Evolutionary conservation across 1,284 basidiomycete genomes (phyloP).

Genomic region (Jaminaea rosea): DNA sequence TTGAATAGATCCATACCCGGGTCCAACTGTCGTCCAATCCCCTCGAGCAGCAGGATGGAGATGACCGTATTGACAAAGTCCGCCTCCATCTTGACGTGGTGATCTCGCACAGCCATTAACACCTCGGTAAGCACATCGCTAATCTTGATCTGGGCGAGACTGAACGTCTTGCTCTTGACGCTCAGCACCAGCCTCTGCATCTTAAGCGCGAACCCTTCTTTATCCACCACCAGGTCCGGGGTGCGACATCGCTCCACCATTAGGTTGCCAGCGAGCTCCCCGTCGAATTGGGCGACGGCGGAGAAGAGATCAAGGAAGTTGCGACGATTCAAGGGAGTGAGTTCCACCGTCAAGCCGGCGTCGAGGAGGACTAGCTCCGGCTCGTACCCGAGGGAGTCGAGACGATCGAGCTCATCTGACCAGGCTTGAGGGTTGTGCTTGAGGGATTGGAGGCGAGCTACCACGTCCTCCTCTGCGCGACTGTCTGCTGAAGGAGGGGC

Average conservation of each 20-base stretch:
- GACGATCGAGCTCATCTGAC: constrained; percentile 60
- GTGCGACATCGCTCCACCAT: constrained; percentile 94
- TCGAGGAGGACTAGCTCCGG: constrained; percentile 95
- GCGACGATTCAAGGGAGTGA: constrained; percentile 67
- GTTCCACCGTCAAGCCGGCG: constrained; percentile 81
- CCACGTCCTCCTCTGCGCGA: constrained; percentile 52
- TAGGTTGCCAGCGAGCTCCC: constrained; percentile 82
- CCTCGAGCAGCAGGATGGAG: constrained; percentile 83
- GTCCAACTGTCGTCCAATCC: constrained; percentile 88
- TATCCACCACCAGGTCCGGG: constrained; percentile 80
- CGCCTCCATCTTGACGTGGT: constrained; percentile 97
- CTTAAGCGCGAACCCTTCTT: constrained; percentile 88
- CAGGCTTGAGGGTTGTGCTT: constrained; percentile 58
- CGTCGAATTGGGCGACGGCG: constrained; percentile 91
- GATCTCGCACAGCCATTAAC: constrained; percentile 72
- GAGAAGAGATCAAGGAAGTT: constrained; percentile 97
- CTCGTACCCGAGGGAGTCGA: constrained; percentile 68
- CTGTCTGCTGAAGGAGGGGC: constrained; percentile 53
- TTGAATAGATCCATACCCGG: constrained; percentile 61
- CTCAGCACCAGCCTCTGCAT: constrained; percentile 90
- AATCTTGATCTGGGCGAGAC: constrained; percentile 87
- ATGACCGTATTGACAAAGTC: constrained; percentile 98
- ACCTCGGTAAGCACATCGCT: constrained; percentile 85
- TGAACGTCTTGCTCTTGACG: constrained; percentile 94
- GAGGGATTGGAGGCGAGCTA: constrained; percentile 60